Percentiles rank a stretch among this genome's conserved stretches.
Evolutionary conservation across 768 basidiomycete species (phyloP).

Genomic region (Infundibulicybe gibba): DNA sequence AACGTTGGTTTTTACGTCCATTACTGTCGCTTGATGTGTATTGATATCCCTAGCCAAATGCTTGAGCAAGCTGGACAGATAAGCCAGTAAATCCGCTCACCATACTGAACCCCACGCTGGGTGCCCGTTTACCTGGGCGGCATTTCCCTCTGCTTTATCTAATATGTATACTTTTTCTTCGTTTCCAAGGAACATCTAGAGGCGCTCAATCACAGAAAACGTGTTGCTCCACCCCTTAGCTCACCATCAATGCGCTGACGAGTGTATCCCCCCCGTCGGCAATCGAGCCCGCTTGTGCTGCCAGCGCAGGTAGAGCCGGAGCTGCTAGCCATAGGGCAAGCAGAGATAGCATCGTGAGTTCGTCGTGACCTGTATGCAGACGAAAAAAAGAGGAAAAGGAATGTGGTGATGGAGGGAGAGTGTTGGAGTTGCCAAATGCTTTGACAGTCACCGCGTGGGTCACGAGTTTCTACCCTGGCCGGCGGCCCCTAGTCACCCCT

Average conservation of each 20-base stretch:
- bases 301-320: conserved; percentile 23
- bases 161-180: conserved; percentile 81
- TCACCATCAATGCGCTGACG: conserved; percentile 52
- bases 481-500: too few relatives aligned
- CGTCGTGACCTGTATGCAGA: conserved; percentile 7
- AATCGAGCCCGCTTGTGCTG: conserved; percentile 39
- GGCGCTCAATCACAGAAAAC: neutral
- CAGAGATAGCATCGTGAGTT: conserved; percentile 21
- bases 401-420: too few relatives aligned
- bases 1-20: conserved; percentile 71
- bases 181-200: conserved; percentile 78
- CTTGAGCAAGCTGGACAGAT: neutral
- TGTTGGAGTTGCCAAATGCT: too few relatives aligned
- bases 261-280: conserved; percentile 41
- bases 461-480: too few relatives aligned
- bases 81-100: conserved; percentile 22
- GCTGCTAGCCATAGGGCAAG: conserved; percentile 43
- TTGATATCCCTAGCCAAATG: conserved; percentile 49
- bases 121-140: conserved; percentile 60
- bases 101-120: conserved; percentile 75
- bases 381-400: too few relatives aligned
- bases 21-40: conserved; percentile 54
- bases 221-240: conserved; percentile 5
- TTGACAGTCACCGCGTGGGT: too few relatives aligned
- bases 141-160: conserved; percentile 88